Base-by-base conservation (phyloP, 2,329 filamentous ascomycete genomes). In the Gaeumannomyces tritici region DNA sequence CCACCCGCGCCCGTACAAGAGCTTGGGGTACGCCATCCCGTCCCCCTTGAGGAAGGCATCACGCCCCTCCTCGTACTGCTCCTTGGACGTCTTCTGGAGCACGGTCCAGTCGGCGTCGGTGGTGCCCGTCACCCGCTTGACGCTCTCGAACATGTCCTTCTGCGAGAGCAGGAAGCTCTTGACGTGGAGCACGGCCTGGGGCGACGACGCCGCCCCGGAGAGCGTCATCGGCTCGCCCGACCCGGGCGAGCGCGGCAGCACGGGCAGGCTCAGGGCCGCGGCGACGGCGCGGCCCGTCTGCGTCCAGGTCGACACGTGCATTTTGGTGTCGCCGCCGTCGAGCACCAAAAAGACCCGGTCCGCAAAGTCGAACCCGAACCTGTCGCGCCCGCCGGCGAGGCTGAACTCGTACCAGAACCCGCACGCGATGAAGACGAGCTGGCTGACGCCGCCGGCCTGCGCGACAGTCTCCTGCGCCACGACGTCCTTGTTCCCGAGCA, bases 51-150 rank as follows among this genome's bases (percentile, higher is more conserved):
- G 71, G 11, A 88, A 62, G 26, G 71, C 69, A 61, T 77, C 77
- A 65, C 78, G 67, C 0, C 78, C 84, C 5, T 78, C 74, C 62
- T 74, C 70, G 65, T 77, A 84, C 29, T 84, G 76, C 69, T 82
- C 70, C 55, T 74, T 64, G 3, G 75, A 72, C 0, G 70, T 67
- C 70, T 84, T 78, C 7, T 78, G 71, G 2, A 69, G 74, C 58
- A 89, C 77, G 2, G 69, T 77, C 87, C 87, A 89, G 66, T 89
- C 85, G 0, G 69, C 70, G 56, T 85, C 80, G 1, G 72, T 79
- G 0, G 80, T 83, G 0, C 79, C 79, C 0, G 81, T 81, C 3
- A 85, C 85, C 0, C 80, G 78, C 67, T 85, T 78, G 9, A 86
- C 73, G 26, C 79, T 80, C 56, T 81, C 79, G 62, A 89, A 77